Base-by-base conservation (phyloP, 1,139 yeast genomes). In the Magnusiomyces suaveolens region DNA sequence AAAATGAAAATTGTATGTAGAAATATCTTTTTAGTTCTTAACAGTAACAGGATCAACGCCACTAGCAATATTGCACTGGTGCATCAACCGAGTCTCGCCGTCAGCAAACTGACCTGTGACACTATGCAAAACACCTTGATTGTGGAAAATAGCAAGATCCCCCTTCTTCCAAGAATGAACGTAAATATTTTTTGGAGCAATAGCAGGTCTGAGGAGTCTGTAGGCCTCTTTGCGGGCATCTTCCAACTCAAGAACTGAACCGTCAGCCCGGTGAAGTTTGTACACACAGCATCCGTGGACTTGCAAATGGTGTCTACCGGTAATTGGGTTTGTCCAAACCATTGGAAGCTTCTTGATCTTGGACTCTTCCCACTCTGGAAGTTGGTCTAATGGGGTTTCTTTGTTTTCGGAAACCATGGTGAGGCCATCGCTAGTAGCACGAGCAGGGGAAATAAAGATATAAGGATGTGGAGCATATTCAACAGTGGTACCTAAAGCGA, bases 391-490 rank as follows among this genome's bases (percentile, higher is more conserved):
- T 1, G 81, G 70, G 56, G 75, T 69, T 67, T 87, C 95, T 66
- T 83, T 82, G 48, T 83, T 85, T 64, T 87, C 95, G 49, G 84
- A 78, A 29, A 81, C 87, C 84, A 87, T 87, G 6, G 95, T 84
- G 57, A 87, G 75, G 3, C 96, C 96, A 66, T 87, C 95, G 33
- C 83, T 77, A 3, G 94, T 84, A 44, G 95, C 95, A 56, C 75
- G 79, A 44, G 95, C 88, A 8, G 86, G 82, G 1, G 87, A 81
- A 60, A 87, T 87, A 67, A 79, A 87, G 59, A 87, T 87, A 68
- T 87, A 87, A 44, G 96, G 95, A 67, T 87, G 95, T 47, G 96
- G 96, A 18, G 95, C 95, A 67, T 87, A 87, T 56, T 83, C 87
- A 38, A 87, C 92, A 1, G 81, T 82, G 24, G 95, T 84, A 64